A percentile compares a stretch with the other conserved stretches of the same genome.
Conservation (phyloP, 805 yeast genomes). For the Cyberlindnera mycetangii region DNA sequence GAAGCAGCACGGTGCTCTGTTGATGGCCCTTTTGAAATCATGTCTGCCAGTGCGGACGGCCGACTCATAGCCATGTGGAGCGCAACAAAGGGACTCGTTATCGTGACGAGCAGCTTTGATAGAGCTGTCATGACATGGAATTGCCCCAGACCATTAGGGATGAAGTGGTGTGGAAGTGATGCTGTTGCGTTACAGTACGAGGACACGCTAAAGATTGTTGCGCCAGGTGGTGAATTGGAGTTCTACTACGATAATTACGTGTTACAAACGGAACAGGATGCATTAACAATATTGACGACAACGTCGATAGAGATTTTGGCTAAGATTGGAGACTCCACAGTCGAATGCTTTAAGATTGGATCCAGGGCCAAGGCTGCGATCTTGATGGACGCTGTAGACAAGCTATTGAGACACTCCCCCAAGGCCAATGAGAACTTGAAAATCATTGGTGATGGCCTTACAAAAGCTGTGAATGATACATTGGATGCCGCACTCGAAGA, state of each 20-base stretch:
- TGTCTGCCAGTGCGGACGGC: slow-evolving; percentile 12
- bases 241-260: slow-evolving; percentile 45
- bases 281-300: slow-evolving; percentile 62
- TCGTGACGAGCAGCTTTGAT: slow-evolving; percentile 9
- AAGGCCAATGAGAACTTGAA: slow-evolving; percentile 76
- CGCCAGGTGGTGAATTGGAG: slow-evolving; percentile 59
- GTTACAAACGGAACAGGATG: slow-evolving; percentile 58
- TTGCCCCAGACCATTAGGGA: slow-evolving; percentile 7
- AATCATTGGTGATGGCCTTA: slow-evolving; percentile 44
- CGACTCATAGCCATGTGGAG: slow-evolving; percentile 15
- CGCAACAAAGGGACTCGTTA: slow-evolving; percentile 5
- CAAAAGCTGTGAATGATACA: slow-evolving; percentile 69
- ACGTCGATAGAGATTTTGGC: slow-evolving; percentile 55
- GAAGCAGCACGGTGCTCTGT: slow-evolving; percentile 6
- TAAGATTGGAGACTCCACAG: slow-evolving; percentile 55
- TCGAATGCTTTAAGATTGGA: slow-evolving; percentile 74
- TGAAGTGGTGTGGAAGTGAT: slow-evolving; percentile 86
- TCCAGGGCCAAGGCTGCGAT: slow-evolving; percentile 82
- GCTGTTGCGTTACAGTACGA: slow-evolving; percentile 60
- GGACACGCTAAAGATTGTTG: slow-evolving; percentile 67
- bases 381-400: slow-evolving; percentile 71
- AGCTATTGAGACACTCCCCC: slow-evolving; percentile 65
- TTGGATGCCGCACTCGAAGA: slow-evolving; percentile 75
- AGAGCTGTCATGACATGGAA: slow-evolving; percentile 13
- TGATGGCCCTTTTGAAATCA: slow-evolving; percentile 17